phyloP scores from a whole-genome alignment of 495 filamentous ascomycete genomes.

The Friedmanniomyces simplex region DNA sequence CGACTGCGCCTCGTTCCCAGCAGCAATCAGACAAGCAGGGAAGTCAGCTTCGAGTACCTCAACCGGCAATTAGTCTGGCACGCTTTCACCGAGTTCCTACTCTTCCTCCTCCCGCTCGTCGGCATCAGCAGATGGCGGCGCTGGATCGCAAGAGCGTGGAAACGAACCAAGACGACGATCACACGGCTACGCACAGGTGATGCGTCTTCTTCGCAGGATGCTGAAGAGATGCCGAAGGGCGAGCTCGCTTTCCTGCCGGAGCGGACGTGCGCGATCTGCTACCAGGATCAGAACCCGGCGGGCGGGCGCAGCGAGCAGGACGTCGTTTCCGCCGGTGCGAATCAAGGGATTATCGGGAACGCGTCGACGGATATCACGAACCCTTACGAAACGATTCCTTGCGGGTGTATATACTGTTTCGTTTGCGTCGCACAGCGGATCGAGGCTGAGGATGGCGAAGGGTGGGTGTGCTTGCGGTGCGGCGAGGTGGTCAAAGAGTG shows the following conservation, averaged over 20 bases:
- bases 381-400: constrained; percentile 85
- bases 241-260: constrained; percentile 82
- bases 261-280: constrained; percentile 95
- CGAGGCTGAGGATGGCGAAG: constrained; percentile 88
- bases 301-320: constrained; percentile 50
- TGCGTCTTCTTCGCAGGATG: constrained; percentile 34
- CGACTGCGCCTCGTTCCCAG: constrained; percentile 77
- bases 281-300: constrained; percentile 73
- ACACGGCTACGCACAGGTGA: constrained; percentile 35
- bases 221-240: constrained; percentile 46
- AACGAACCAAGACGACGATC: constrained; percentile 57
- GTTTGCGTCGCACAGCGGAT: constrained; percentile 88
- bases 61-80: constrained; percentile 98
- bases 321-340: constrained; percentile 44
- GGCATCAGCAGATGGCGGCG: constrained; percentile 87
- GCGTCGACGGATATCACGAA: constrained; percentile 93
- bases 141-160: constrained; percentile 77
- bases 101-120: constrained; percentile 89
- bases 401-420: constrained; percentile 91
- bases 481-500: constrained; percentile 79
- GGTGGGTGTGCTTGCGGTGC: constrained; percentile 90
- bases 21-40: constrained; percentile 68
- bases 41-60: constrained; percentile 94
- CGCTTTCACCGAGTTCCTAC: constrained; percentile 93
- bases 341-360: constrained; percentile 69